Base-by-base conservation (phyloP, 2,329 filamentous ascomycete species). In the Xylaria sp. region DNA sequence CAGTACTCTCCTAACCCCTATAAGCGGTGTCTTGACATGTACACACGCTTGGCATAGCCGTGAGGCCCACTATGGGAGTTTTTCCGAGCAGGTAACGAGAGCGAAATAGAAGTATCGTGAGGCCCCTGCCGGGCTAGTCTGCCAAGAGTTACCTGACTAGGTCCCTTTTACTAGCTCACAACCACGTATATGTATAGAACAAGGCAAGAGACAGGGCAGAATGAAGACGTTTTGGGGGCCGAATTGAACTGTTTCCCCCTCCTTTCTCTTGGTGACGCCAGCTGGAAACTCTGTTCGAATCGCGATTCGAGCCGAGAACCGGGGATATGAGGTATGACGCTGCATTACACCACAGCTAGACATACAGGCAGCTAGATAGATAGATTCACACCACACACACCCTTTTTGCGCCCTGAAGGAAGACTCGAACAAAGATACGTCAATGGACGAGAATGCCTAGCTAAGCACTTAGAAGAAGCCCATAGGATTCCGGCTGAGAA, bases 171-270 rank as follows among this genome's bases (percentile, higher is more conserved):
- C n/a, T n/a, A n/a, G 37, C 37, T 5, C 14, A 40, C 37, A 45
- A 35, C n/a, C 11, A 23, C 9, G 38, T 55, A 21, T 53, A 47
- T 57, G 35, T 37, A 49, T 60, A 60, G 45, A 19, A 54, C 45
- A 49, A 58, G 54, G 54, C 54, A 49, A 42, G 23, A 12, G 14
- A 37, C 38, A 21, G 21, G 40, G 15, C 8, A 19, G 8, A 42
- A 19, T 19, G 17, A n/a, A n/a, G n/a, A 9, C 49, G 43, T 47
- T 31, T 31, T 31, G 31, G 54, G 49, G 55, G 54, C 60, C 25
- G 15, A 14, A 40, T 31, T 25, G 9, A 4, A 19, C 15, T 21
- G 28, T 51, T 28, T 42, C 35, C 38, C 9, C 28, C 4, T 31
- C 28, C 28, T 31, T 31, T 9, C 28, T 31, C 28, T 31, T 31